These are phyloP conservation scores for Tolypocladium guangdongense DNA, from an alignment of 2,329 filamentous ascomycete genomes.

Conservation along the genomic window DNA sequence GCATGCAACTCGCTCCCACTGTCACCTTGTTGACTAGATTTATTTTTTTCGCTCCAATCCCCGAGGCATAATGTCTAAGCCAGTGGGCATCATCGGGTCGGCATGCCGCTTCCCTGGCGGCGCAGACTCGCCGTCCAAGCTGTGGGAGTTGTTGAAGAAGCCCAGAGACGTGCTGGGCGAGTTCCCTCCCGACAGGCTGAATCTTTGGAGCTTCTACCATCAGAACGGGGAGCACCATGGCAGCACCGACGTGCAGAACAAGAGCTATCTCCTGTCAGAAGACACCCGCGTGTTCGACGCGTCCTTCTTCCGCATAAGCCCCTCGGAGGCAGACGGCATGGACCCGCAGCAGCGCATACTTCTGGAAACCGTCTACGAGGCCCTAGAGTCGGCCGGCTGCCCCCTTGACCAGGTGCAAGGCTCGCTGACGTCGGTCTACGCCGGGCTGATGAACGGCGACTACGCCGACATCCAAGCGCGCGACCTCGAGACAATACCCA, in stretches of 20 bases:
- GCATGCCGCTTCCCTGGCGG: conserved; percentile 27
- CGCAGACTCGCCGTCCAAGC: conserved; percentile 19
- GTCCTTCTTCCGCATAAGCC: conserved; percentile 27
- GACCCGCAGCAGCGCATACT: conserved; percentile 32
- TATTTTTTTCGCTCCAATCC: background rate
- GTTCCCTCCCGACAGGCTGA: conserved; percentile 13
- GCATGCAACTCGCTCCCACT: background rate
- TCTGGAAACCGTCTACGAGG: conserved; percentile 28
- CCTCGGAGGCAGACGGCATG: conserved; percentile 25
- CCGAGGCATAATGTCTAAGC: conserved; percentile 11
- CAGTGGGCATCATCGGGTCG: conserved; percentile 29
- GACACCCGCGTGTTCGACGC: conserved; percentile 23
- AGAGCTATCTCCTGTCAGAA: conserved; percentile 25
- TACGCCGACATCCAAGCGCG: conserved; percentile 22
- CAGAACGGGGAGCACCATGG: conserved; percentile 20
- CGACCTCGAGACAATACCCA: conserved; percentile 15
- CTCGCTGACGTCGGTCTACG: conserved; percentile 13
- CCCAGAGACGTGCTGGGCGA: conserved; percentile 22
- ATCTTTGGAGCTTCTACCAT: conserved; percentile 13
- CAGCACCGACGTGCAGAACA: conserved; percentile 4
- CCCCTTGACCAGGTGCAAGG: conserved; percentile 14
- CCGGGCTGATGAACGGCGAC: conserved; percentile 21
- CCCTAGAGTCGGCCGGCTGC: conserved; percentile 24
- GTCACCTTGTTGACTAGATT: background rate
- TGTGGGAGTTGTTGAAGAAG: conserved; percentile 22